Percentiles rank a stretch among this genome's conserved stretches.
Evolutionary conservation across 495 filamentous ascomycete species (phyloP).

Genomic region (Tetracladium setigerum): DNA sequence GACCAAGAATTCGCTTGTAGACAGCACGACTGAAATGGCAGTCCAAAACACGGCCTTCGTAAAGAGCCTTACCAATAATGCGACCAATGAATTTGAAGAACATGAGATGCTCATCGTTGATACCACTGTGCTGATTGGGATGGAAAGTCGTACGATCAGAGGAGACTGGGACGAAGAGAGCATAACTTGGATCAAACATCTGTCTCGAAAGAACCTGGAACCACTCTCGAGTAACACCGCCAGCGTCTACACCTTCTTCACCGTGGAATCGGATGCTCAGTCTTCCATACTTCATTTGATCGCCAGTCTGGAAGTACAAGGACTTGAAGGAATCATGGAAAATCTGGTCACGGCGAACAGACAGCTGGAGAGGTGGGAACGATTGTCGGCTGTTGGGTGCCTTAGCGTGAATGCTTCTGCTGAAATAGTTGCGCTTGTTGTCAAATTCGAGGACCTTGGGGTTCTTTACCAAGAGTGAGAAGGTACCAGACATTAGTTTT

Average conservation of each 20-base stretch:
- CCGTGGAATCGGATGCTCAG: constrained; percentile 95
- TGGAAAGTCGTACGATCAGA: constrained; percentile 99
- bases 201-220: constrained; percentile 95
- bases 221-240: constrained; percentile 97
- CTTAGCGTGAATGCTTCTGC: constrained; percentile 78
- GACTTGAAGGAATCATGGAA: constrained; percentile 98
- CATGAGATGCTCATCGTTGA: constrained; percentile 92
- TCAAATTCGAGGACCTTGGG: constrained; percentile 98
- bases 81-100: constrained; percentile 99
- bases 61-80: constrained; percentile 97
- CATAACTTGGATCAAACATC: constrained; percentile 99
- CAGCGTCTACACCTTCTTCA: constrained; percentile 96
- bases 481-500: constrained; percentile 96
- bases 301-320: constrained; percentile 86
- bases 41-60: constrained; percentile 91
- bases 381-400: constrained; percentile 45
- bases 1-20: constrained; percentile 93
- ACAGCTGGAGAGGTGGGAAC: constrained; percentile 73
- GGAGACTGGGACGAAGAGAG: constrained; percentile 90
- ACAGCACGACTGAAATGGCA: constrained; percentile 99
- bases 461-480: constrained; percentile 93
- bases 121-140: constrained; percentile 81
- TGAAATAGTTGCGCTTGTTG: constrained; percentile 99
- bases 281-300: constrained; percentile 98
- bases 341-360: constrained; percentile 86